Base-by-base conservation (phyloP, 139 green algal species). In the Pleodorina starrii region DNA sequence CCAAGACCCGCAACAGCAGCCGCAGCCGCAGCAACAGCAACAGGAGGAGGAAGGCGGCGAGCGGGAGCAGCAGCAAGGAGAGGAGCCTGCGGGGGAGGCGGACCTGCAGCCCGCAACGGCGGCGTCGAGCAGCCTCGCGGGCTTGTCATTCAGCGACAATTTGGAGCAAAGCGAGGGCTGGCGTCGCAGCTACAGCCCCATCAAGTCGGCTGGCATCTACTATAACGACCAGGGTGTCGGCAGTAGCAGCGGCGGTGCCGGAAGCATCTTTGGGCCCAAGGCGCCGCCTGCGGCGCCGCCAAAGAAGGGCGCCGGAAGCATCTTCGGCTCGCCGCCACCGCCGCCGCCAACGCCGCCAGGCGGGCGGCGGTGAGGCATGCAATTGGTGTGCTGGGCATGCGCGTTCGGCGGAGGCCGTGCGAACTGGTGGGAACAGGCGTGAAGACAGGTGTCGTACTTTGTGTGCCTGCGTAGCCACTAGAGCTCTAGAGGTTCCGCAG, bases 181-280 rank as follows among this genome's bases (percentile, higher is more conserved):
- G 81, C 81, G 81, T 1, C 81, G 81, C 29, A 78, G 60, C 81
- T 36, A 59, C 36, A 75, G 51, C 19, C 81, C 81, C 60, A 87
- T 87, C 40, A 87, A 87, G 60, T 75, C 51, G 1, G 81, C 81
- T 0, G 81, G 81, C 27, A 87, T 87, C 59, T 87, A 87, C 81
- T 87, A 77, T 29, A 36, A 46, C 42, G 57, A 68, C 27, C 27
- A 46, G 43, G n/a, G 29, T 29, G 29, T 27, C 0, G 76, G 76
- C n/a, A n/a, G n/a, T n/a, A n/a, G n/a, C n/a, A n/a, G n/a, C 48
- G 50, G 16, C 35, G 78, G 78, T 0, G 35, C 78, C 5, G 78
- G 78, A 0, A 50, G n/a, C 36, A 85, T 85, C 51, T 85, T 85
- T 38, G 35, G 21, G 19, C 23, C 78, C 14, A 68, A 32, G 48